Percentiles rank a stretch among this genome's conserved stretches.
phyloP scores from a whole-genome alignment of 257 asterid genomes.

The Ballota nigra region DNA sequence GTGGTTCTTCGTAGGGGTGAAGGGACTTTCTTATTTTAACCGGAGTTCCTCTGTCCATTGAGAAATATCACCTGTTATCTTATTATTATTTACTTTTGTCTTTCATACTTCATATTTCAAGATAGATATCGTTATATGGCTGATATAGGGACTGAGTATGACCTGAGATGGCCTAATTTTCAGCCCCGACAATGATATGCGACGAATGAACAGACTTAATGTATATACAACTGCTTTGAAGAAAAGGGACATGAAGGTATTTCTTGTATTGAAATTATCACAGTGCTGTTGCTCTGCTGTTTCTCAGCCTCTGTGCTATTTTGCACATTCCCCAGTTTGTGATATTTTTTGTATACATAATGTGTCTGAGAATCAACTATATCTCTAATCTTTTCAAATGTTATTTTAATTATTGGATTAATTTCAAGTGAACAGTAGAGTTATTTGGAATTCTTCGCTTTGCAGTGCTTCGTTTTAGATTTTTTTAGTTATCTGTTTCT shows the following conservation, averaged over 20 bases:
- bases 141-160: neutral
- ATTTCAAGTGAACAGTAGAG: neutral
- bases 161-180: neutral
- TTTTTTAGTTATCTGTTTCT: neutral
- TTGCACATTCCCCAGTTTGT: neutral
- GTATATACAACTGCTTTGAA: conserved; percentile 4
- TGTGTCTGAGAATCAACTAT: no score
- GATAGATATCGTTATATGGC: neutral
- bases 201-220: conserved; percentile 2
- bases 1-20: conserved; percentile 91
- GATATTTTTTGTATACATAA: neutral
- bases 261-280: neutral
- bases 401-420: neutral
- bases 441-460: neutral
- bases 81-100: neutral
- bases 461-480: neutral
- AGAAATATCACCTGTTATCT: neutral
- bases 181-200: neutral
- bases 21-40: neutral
- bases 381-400: neutral
- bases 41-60: neutral
- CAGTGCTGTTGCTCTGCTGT: neutral
- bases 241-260: neutral
- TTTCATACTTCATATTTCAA: neutral
- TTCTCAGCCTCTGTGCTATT: neutral